Percentiles rank a stretch among this genome's conserved stretches.
Conservation (phyloP, 352 stramenopile species). For the Blastocystis hominis region DNA sequence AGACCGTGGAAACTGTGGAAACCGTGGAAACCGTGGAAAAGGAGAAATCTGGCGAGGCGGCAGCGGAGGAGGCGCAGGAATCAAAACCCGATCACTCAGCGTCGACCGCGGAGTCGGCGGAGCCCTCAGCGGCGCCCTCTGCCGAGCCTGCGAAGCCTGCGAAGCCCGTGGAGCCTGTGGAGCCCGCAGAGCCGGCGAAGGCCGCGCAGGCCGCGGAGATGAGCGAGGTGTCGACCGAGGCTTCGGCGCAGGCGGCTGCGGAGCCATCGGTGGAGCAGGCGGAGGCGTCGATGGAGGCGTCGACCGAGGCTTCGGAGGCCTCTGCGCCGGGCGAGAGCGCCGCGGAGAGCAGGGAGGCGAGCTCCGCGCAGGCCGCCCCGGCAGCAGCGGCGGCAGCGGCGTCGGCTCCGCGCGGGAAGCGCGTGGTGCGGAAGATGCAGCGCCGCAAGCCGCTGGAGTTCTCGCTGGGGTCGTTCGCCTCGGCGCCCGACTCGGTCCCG, state of each 20-base stretch:
- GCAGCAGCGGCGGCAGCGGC: too few relatives aligned
- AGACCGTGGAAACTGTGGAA: too few relatives aligned
- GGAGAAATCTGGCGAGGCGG: not conserved
- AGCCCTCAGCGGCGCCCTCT: not conserved
- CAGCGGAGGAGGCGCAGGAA: not conserved
- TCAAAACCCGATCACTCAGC: not conserved
- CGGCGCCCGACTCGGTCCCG: not conserved
- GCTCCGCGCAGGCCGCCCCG: not conserved
- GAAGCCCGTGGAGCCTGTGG: not conserved
- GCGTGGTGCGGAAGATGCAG: constrained; percentile 37
- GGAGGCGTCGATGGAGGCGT: not conserved
- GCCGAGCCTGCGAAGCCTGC: not conserved
- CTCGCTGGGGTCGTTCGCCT: not conserved
- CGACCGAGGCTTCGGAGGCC: not conserved
- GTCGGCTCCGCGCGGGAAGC: not conserved
- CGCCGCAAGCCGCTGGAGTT: constrained; percentile 8
- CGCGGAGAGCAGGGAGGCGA: too few relatives aligned
- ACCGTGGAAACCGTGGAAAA: not conserved
- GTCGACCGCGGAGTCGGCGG: not conserved
- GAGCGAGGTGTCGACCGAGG: not conserved
- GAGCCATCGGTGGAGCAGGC: not conserved
- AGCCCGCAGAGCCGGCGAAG: not conserved
- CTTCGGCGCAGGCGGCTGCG: not conserved
- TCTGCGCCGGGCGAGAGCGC: not conserved
- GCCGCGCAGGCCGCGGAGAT: not conserved